Evolutionary conservation across 148 eudicot species (phyloP).

Genomic region (Euryodendron excelsum): DNA sequence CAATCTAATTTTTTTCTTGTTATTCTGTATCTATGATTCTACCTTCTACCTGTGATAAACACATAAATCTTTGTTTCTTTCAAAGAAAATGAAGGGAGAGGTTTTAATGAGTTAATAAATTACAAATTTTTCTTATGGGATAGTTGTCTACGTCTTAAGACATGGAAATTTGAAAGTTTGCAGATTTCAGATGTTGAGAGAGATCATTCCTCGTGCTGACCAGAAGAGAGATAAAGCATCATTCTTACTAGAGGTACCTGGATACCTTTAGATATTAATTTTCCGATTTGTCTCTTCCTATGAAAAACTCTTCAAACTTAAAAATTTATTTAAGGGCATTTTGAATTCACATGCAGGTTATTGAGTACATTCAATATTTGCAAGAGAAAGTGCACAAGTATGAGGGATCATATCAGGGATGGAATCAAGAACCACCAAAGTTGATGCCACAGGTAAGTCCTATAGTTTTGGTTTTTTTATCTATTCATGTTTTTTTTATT

Average conservation of each 20-base stretch:
- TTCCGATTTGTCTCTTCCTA: neutral
- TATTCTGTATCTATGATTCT: too few relatives aligned
- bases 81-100: neutral
- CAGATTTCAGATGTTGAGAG: constrained; percentile 92
- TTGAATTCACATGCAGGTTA: constrained; percentile 47
- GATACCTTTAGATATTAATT: neutral
- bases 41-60: too few relatives aligned
- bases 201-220: constrained; percentile 72
- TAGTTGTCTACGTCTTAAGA: neutral
- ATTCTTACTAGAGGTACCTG: constrained; percentile 67
- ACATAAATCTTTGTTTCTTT: too few relatives aligned
- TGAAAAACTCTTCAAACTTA: neutral
- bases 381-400: constrained; percentile 79
- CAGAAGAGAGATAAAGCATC: constrained; percentile 96
- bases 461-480: neutral
- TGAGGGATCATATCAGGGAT: constrained; percentile 71
- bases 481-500: too few relatives aligned
- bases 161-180: constrained; percentile 6
- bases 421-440: constrained; percentile 66
- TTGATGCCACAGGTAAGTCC: constrained; percentile 57
- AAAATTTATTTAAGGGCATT: neutral
- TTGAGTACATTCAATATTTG: constrained; percentile 77
- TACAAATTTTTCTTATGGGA: neutral
- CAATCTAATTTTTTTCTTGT: too few relatives aligned
- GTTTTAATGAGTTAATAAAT: neutral